phyloP scores from a whole-genome alignment of 768 basidiomycete genomes.

The Kwoniella europaea region DNA sequence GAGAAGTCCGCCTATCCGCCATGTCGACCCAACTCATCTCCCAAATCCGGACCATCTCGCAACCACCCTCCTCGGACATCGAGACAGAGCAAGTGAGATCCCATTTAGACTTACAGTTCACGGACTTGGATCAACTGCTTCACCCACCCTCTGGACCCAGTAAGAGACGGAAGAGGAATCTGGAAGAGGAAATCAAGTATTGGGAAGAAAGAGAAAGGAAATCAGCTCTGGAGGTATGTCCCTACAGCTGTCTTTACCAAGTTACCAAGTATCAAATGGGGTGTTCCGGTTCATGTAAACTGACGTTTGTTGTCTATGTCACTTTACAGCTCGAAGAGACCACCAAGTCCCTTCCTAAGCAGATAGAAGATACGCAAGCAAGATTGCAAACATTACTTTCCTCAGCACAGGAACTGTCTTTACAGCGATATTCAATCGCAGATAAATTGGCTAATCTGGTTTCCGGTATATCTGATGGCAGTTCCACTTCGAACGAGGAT shows the following conservation, averaged over 20 bases:
- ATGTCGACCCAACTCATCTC: conserved; percentile 14
- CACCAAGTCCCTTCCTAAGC: conserved; percentile 48
- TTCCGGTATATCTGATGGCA: conserved; percentile 63
- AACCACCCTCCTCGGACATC: conserved; percentile 7
- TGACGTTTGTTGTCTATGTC: background rate
- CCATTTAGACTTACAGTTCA: conserved; percentile 28
- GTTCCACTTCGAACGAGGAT: background rate
- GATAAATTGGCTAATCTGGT: conserved; percentile 77
- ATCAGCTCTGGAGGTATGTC: conserved; percentile 35
- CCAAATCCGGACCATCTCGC: conserved; percentile 21
- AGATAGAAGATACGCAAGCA: conserved; percentile 64
- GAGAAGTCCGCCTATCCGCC: too few relatives aligned
- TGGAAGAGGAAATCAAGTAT: conserved; percentile 47
- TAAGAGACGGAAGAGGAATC: conserved; percentile 23
- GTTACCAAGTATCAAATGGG: background rate
- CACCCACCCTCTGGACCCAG: conserved; percentile 20
- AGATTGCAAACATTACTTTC: conserved; percentile 64
- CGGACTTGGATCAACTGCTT: conserved; percentile 24
- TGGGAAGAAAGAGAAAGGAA: conserved; percentile 39
- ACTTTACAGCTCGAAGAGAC: conserved; percentile 39
- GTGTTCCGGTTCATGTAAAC: background rate
- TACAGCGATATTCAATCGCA: conserved; percentile 74
- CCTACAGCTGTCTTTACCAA: background rate
- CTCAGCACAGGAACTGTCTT: conserved; percentile 73
- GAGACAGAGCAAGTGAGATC: conserved; percentile 16